Conservation (phyloP, 2,329 filamentous ascomycete genomes). For the Arthrobotrys sinensis region DNA sequence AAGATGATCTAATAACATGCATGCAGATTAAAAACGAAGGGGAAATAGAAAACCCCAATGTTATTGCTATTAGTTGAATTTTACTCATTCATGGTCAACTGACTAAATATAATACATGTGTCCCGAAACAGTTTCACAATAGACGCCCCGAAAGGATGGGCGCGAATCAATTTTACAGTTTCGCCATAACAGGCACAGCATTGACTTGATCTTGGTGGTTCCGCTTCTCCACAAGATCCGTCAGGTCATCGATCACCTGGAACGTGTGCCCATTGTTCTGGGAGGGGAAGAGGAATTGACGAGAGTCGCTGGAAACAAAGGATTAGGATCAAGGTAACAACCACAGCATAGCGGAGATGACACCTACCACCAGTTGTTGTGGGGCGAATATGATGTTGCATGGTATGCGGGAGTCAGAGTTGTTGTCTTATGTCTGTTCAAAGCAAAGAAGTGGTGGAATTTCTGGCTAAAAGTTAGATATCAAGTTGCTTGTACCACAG, state of each 20-base stretch:
- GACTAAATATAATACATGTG: background rate
- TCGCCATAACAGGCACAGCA: background rate
- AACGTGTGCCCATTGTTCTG: background rate
- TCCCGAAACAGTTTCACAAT: background rate
- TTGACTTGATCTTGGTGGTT: background rate
- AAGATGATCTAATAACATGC: too few relatives aligned
- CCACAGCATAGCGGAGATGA: background rate
- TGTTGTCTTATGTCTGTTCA: slow-evolving; percentile 5
- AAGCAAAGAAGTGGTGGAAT: slow-evolving; percentile 8
- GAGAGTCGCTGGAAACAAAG: background rate
- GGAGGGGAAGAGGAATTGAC: background rate
- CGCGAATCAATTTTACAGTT: background rate
- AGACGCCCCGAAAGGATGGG: background rate
- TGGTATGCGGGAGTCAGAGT: slow-evolving; percentile 6
- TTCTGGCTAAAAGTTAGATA: background rate
- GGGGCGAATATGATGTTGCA: slow-evolving; percentile 5
- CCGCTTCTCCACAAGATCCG: background rate
- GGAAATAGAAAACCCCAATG: background rate
- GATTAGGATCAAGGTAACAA: background rate
- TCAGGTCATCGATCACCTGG: background rate
- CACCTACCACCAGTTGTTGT: slow-evolving; percentile 5
- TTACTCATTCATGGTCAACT: background rate
- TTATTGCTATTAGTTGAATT: background rate
- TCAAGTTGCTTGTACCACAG: background rate
- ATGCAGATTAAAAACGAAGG: background rate